These are phyloP conservation scores for Albatrellus sp. DNA, from an alignment of 1,284 basidiomycete species.

Conservation along the genomic window DNA sequence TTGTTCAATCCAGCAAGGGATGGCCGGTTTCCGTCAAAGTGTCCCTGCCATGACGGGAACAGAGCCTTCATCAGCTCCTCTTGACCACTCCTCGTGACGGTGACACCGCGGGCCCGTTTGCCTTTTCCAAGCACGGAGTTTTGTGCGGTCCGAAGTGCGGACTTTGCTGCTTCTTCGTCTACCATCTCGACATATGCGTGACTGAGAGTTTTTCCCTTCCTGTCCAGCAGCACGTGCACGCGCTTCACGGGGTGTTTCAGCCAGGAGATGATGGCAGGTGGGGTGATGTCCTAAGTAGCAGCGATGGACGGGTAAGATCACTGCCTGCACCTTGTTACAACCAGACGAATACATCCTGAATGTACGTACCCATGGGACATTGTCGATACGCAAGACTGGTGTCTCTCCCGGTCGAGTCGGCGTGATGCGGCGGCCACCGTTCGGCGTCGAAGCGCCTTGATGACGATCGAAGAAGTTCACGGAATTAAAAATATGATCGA, in stretches of 20 bases:
- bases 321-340: not conserved
- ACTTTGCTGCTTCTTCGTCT: constrained; percentile 43
- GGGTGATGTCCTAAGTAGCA: constrained; percentile 43
- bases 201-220: constrained; percentile 67
- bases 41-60: constrained; percentile 68
- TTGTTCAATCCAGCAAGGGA: constrained; percentile 48
- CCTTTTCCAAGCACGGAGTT: constrained; percentile 63
- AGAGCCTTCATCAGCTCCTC: constrained; percentile 71
- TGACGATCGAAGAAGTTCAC: constrained; percentile 12
- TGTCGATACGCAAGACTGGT: constrained; percentile 67
- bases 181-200: constrained; percentile 69
- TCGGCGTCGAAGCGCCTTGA: constrained; percentile 8
- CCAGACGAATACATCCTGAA: not conserved
- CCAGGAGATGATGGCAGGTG: constrained; percentile 54
- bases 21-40: constrained; percentile 56
- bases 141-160: constrained; percentile 50
- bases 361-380: constrained; percentile 67
- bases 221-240: constrained; percentile 65
- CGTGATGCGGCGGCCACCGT: constrained; percentile 3
- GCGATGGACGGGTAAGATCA: constrained; percentile 3
- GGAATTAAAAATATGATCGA: constrained; percentile 7
- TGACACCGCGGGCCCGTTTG: constrained; percentile 64
- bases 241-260: constrained; percentile 53
- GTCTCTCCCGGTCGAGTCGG: constrained; percentile 21
- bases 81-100: constrained; percentile 63